These are phyloP conservation scores for Coemansia sp. DNA, from an alignment of 192 early-diverging fungal species.

Conservation along the genomic window DNA sequence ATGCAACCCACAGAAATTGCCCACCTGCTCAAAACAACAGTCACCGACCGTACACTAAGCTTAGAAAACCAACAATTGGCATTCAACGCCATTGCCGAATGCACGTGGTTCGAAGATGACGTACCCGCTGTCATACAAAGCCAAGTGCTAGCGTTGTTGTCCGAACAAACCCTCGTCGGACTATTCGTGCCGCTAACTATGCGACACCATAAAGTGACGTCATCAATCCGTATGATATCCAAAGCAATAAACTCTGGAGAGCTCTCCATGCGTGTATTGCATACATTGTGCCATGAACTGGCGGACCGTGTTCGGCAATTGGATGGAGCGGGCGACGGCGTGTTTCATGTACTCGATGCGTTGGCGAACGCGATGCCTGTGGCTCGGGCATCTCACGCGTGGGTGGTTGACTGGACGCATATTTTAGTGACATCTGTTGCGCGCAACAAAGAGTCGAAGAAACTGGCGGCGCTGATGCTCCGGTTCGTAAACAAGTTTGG, in stretches of 20 bases:
- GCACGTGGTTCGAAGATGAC: constrained; percentile 13
- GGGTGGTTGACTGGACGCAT: constrained; percentile 21
- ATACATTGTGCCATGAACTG: constrained; percentile 18
- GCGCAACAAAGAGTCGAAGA: constrained; percentile 19
- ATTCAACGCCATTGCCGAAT: constrained; percentile 9
- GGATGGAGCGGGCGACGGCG: constrained; percentile 2
- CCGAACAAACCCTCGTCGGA: constrained; percentile 17
- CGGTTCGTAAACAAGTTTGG: constrained; percentile 50
- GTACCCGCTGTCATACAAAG: constrained; percentile 42
- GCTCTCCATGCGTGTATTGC: constrained; percentile 9
- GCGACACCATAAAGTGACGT: too few species aligned
- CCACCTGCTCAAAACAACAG: too few species aligned
- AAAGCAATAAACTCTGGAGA: constrained; percentile 31
- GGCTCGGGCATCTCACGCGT: not conserved
- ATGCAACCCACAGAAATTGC: too few species aligned
- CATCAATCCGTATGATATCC: constrained; percentile 15
- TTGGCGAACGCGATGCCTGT: constrained; percentile 19
- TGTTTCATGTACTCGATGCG: constrained; percentile 35
- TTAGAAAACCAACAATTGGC: constrained; percentile 37
- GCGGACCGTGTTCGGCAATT: not conserved
- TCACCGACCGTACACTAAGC: constrained; percentile 9
- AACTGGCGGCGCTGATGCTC: constrained; percentile 36
- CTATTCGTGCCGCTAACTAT: constrained; percentile 17
- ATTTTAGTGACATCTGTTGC: constrained; percentile 19
- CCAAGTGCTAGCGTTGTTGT: constrained; percentile 24